Percentiles rank a stretch among this genome's conserved stretches.
These are phyloP conservation scores for Xylariales sp. DNA, from an alignment of 2,329 filamentous ascomycete genomes.

Conservation along the genomic window DNA sequence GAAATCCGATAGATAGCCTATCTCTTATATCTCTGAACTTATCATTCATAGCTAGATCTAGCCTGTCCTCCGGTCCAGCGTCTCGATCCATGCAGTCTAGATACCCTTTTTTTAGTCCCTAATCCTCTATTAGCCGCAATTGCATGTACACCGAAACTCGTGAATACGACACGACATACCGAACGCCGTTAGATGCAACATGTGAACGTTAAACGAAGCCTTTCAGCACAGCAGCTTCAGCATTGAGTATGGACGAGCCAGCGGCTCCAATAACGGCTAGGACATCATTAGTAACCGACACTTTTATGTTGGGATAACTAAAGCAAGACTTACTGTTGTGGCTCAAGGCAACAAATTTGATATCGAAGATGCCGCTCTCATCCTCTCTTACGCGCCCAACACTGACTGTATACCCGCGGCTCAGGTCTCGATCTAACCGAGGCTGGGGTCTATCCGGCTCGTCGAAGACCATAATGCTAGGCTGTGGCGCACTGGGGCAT, in stretches of 20 bases:
- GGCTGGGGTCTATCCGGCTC: constrained; percentile 92
- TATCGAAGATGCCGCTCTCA: constrained; percentile 88
- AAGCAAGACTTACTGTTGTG: constrained; percentile 70
- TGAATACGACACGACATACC: not conserved
- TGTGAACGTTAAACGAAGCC: constrained; percentile 72
- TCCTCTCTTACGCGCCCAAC: constrained; percentile 90
- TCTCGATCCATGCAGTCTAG: not conserved
- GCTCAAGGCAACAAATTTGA: constrained; percentile 93
- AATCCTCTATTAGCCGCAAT: no score
- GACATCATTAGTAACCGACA: constrained; percentile 32
- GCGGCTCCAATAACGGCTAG: constrained; percentile 90
- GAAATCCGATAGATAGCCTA: not conserved
- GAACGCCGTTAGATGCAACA: constrained; percentile 29
- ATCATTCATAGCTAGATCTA: not conserved
- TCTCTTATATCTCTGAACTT: not conserved
- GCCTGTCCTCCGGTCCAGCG: no score
- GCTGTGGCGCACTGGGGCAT: constrained; percentile 85
- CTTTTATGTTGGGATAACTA: not conserved
- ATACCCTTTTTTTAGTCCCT: not conserved
- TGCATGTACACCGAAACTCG: no score
- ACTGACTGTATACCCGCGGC: constrained; percentile 88
- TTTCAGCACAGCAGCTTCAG: constrained; percentile 90
- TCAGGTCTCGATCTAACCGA: constrained; percentile 85
- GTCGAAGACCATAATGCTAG: constrained; percentile 88
- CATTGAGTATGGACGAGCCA: constrained; percentile 95